phyloP scores from a whole-genome alignment of 352 stramenopile genomes.

The Pythium dissotocum region DNA sequence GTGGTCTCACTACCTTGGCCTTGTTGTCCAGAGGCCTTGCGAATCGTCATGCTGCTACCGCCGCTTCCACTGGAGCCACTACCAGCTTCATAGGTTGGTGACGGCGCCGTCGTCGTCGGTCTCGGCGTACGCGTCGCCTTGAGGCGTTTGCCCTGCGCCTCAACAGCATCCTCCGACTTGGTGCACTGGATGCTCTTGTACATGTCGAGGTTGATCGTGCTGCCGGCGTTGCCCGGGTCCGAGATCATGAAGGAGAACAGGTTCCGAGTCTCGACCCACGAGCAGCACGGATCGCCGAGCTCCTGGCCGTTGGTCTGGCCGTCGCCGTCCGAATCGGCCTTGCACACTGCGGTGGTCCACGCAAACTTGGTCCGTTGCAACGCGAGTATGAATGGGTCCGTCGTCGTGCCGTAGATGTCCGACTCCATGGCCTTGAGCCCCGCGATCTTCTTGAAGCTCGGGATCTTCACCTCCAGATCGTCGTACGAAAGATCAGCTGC shows the following conservation, averaged over 20 bases:
- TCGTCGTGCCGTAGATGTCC: not conserved
- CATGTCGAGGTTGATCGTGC: slow-evolving; percentile 18
- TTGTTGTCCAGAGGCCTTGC: not conserved
- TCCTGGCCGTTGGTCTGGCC: slow-evolving; percentile 67
- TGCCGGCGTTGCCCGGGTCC: slow-evolving; percentile 22
- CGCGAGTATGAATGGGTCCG: slow-evolving; percentile 24
- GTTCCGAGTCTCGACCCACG: slow-evolving; percentile 33
- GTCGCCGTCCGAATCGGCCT: slow-evolving; percentile 44
- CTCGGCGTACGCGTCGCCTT: slow-evolving; percentile 18
- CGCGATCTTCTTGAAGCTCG: not conserved
- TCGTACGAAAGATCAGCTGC: not conserved
- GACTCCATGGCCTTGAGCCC: not conserved
- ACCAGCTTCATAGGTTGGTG: not conserved
- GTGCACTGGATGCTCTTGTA: slow-evolving; percentile 30
- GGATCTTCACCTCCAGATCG: not conserved
- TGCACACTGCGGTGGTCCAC: slow-evolving; percentile 39
- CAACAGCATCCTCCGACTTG: slow-evolving; percentile 27
- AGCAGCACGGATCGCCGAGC: slow-evolving; percentile 63
- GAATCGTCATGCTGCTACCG: not conserved
- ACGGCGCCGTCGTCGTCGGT: not conserved
- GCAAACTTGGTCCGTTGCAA: slow-evolving; percentile 15
- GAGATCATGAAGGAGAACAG: slow-evolving; percentile 29
- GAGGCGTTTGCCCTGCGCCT: slow-evolving; percentile 2
- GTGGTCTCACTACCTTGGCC: not conserved
- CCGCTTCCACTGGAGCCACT: not conserved